A percentile compares a stretch with the other conserved stretches of the same genome.
phyloP scores from a whole-genome alignment of 139 green algal species.

The Coelastrella sp. region DNA sequence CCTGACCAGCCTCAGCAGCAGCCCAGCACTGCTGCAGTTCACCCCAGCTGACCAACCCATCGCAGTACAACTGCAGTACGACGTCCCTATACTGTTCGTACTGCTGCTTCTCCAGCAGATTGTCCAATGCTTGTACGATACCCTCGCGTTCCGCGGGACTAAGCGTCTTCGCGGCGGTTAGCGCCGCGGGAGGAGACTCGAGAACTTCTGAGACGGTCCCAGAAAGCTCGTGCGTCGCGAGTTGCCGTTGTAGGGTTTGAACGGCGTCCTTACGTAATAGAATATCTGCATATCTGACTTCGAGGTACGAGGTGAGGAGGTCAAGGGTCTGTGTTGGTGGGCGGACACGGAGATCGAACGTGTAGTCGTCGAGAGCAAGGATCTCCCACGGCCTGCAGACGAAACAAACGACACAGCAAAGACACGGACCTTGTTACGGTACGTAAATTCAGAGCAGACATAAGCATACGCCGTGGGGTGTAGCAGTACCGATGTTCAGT shows the following conservation, averaged over 20 bases:
- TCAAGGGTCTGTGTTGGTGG: slow-evolving; percentile 52
- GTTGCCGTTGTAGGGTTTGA: slow-evolving; percentile 14
- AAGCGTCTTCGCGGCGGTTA: slow-evolving; percentile 4
- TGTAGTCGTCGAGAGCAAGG: slow-evolving; percentile 18
- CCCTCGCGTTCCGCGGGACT: slow-evolving; percentile 18
- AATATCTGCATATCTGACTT: slow-evolving; percentile 53
- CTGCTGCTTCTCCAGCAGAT: neutral
- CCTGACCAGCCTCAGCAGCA: slow-evolving; percentile 31
- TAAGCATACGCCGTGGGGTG: neutral
- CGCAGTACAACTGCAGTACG: slow-evolving; percentile 29
- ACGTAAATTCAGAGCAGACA: neutral
- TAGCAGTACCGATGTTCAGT: too few species aligned
- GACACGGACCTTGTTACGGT: neutral
- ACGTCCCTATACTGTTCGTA: slow-evolving; percentile 29
- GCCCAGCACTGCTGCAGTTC: slow-evolving; percentile 45
- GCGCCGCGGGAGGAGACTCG: neutral
- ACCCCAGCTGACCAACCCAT: slow-evolving; percentile 34
- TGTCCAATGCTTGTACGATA: neutral
- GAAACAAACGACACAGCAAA: neutral
- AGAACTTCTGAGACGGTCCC: neutral
- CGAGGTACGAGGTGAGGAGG: slow-evolving; percentile 47
- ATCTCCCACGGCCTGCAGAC: slow-evolving; percentile 24
- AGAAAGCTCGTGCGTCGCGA: neutral
- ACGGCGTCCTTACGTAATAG: slow-evolving; percentile 45
- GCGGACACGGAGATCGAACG: slow-evolving; percentile 29